phyloP scores from a whole-genome alignment of 2,329 filamentous ascomycete genomes.

The Hypoxylon sp. region DNA sequence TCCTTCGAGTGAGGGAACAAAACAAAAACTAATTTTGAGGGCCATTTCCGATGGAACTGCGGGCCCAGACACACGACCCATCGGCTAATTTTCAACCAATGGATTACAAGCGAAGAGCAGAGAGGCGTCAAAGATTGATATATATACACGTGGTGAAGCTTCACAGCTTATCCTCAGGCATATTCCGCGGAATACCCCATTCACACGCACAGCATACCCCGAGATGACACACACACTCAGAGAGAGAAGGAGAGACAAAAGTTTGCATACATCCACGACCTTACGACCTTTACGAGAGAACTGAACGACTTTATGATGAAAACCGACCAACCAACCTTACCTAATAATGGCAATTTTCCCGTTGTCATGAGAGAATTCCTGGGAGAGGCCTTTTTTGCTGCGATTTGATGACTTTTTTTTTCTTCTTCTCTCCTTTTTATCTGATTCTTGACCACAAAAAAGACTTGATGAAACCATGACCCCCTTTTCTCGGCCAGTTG shows the following conservation, averaged over 20 bases:
- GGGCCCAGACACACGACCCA: constrained; percentile 33
- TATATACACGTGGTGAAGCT: constrained; percentile 56
- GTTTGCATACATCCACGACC: constrained; percentile 54
- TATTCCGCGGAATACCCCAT: constrained; percentile 51
- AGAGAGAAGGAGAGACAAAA: constrained; percentile 48
- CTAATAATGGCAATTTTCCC: constrained; percentile 41
- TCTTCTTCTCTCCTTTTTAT: constrained; percentile 37
- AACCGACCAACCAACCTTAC: constrained; percentile 36
- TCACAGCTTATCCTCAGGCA: constrained; percentile 55
- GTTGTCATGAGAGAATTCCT: constrained; percentile 38
- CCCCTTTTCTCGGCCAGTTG: constrained; percentile 25
- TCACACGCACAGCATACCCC: constrained; percentile 48
- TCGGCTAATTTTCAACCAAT: constrained; percentile 48
- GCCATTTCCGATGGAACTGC: constrained; percentile 27
- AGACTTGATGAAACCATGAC: constrained; percentile 42
- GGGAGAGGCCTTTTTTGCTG: constrained; percentile 29
- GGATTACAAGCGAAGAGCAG: constrained; percentile 44
- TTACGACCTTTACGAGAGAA: constrained; percentile 52
- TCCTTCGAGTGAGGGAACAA: constrained; percentile 65
- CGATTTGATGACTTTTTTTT: constrained; percentile 38
- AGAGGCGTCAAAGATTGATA: constrained; percentile 51
- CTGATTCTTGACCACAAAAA: constrained; percentile 31
- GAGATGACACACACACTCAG: constrained; percentile 6
- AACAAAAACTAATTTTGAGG: constrained; percentile 4
- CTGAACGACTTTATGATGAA: constrained; percentile 47